Evolutionary conservation across 2,329 filamentous ascomycete genomes (phyloP).

Genomic region (Alternaria incomplexa): DNA sequence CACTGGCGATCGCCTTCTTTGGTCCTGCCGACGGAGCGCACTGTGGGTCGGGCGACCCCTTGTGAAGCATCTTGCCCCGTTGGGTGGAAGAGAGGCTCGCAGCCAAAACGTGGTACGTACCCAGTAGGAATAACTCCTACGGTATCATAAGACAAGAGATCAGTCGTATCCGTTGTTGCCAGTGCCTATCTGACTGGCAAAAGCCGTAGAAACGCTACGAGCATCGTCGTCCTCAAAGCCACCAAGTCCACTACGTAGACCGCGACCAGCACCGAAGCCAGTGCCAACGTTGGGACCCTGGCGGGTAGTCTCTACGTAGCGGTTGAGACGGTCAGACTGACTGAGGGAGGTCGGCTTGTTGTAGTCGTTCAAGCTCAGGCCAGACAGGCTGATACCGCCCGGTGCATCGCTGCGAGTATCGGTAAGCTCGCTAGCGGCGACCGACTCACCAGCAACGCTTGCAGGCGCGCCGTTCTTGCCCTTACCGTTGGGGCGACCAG

Average conservation of each 20-base stretch:
- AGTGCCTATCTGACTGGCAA: slow-evolving; percentile 92
- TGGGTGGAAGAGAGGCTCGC: slow-evolving; percentile 10
- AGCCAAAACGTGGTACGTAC: slow-evolving; percentile 13
- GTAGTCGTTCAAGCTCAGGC: slow-evolving; percentile 75
- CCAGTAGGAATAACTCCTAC: slow-evolving; percentile 4
- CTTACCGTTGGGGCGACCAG: slow-evolving; percentile 73
- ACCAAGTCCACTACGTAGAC: slow-evolving; percentile 48
- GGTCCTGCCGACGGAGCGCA: slow-evolving; percentile 2
- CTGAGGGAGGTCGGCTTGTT: slow-evolving; percentile 76
- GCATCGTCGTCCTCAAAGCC: slow-evolving; percentile 82
- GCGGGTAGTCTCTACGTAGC: slow-evolving; percentile 87
- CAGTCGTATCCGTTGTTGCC: slow-evolving; percentile 65
- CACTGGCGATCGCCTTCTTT: slow-evolving; percentile 10
- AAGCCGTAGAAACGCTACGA: slow-evolving; percentile 94
- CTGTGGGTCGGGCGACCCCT: neutral
- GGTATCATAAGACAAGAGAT: slow-evolving; percentile 34
- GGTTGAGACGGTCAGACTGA: slow-evolving; percentile 89
- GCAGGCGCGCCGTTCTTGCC: slow-evolving; percentile 67
- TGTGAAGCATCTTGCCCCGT: slow-evolving; percentile 6
- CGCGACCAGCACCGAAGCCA: slow-evolving; percentile 53
- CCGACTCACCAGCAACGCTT: slow-evolving; percentile 88
- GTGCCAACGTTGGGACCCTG: slow-evolving; percentile 58
- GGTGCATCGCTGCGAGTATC: slow-evolving; percentile 79
- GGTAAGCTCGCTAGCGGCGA: slow-evolving; percentile 88
- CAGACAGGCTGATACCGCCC: slow-evolving; percentile 86